A percentile compares a stretch with the other conserved stretches of the same genome.
Conservation (phyloP, 208 protist genomes). For the Histomonas meleagridis region DNA sequence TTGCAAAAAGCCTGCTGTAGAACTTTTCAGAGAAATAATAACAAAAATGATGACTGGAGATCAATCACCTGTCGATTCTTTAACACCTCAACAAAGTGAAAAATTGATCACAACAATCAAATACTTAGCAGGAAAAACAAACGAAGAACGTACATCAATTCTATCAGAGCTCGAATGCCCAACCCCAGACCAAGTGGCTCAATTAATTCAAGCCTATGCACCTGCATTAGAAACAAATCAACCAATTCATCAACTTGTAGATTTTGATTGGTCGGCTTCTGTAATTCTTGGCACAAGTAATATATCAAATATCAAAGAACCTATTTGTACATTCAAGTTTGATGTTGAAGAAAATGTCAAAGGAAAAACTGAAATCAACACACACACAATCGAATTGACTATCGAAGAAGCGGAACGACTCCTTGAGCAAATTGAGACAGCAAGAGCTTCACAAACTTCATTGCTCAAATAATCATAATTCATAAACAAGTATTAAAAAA, state of each 20-base stretch:
- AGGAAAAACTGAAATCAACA: not conserved
- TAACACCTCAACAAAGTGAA: not conserved
- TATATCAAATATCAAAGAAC: slow-evolving; percentile 13
- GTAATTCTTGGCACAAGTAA: slow-evolving; percentile 14
- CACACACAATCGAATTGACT: not conserved
- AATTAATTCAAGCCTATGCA: not conserved
- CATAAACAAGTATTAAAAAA: too few species aligned
- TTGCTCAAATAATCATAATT: too few species aligned
- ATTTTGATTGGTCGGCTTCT: slow-evolving; percentile 30
- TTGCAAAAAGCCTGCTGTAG: too few species aligned
- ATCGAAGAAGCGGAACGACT: not conserved
- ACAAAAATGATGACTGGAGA: too few species aligned
- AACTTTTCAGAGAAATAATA: too few species aligned
- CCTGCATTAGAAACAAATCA: not conserved
- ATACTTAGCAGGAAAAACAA: not conserved
- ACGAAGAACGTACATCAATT: not conserved
- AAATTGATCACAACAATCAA: not conserved
- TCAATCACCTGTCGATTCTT: too few species aligned
- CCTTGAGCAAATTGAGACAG: not conserved
- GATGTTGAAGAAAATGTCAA: not conserved
- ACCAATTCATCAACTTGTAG: not conserved
- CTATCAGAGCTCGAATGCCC: not conserved
- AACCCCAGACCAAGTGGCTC: not conserved
- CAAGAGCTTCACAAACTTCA: not conserved
- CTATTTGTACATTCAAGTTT: not conserved